Percentiles rank a stretch among this genome's conserved stretches.
These are phyloP conservation scores for Pouteria campechiana DNA, from an alignment of 179 eudicot species.

Conservation along the genomic window DNA sequence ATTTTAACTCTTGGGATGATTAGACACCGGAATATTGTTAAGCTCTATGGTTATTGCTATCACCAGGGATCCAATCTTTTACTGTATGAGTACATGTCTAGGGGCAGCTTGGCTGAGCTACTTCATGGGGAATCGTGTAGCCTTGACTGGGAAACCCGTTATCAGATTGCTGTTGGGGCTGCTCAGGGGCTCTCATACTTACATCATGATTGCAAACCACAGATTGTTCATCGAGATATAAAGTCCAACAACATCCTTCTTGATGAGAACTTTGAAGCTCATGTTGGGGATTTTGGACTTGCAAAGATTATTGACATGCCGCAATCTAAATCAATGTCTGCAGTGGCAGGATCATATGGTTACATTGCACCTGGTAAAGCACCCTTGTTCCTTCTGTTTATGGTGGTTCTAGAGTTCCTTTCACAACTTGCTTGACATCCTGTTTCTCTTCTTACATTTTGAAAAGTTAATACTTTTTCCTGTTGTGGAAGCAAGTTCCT, in stretches of 20 bases:
- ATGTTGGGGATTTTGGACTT: conserved; percentile 93
- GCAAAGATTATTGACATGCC: conserved; percentile 88
- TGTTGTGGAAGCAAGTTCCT: too few species aligned
- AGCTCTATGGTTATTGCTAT: conserved; percentile 87
- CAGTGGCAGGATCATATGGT: conserved; percentile 96
- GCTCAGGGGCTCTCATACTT: conserved; percentile 92
- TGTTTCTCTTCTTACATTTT: too few species aligned
- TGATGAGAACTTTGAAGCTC: conserved; percentile 75
- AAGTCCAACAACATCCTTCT: conserved; percentile 85
- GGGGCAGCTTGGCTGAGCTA: conserved; percentile 76
- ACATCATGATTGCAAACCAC: conserved; percentile 90
- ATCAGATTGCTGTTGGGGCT: conserved; percentile 75
- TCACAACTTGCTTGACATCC: too few species aligned
- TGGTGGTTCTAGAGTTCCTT: too few species aligned
- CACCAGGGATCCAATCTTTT: conserved; percentile 79
- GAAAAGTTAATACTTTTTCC: too few species aligned
- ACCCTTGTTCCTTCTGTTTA: not conserved
- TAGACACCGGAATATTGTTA: conserved; percentile 80
- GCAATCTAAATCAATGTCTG: conserved; percentile 92
- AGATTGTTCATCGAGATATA: conserved; percentile 88
- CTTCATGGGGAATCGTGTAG: conserved; percentile 56
- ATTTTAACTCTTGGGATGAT: conserved; percentile 85
- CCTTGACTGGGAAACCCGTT: conserved; percentile 62
- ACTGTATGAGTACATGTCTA: conserved; percentile 74
- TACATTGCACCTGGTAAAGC: conserved; percentile 87